Conservation (phyloP, 805 yeast species). For the Spathaspora girioi region DNA sequence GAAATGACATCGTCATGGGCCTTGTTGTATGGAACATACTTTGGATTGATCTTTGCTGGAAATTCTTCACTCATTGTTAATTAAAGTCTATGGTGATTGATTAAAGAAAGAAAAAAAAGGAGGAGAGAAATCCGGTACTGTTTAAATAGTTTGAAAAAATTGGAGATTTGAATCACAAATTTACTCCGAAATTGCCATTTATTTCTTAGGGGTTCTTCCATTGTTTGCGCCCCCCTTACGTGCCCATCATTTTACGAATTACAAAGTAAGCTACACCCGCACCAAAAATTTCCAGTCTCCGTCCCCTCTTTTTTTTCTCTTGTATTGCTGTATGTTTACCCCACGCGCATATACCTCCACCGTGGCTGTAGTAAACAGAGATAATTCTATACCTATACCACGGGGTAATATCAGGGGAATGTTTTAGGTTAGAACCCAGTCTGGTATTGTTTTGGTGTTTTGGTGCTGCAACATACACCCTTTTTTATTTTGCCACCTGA, state of each 20-base stretch:
- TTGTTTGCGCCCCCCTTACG: not conserved
- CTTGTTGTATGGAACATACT: conserved; percentile 40
- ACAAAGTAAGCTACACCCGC: not conserved
- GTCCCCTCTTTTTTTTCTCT: not conserved
- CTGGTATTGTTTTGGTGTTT: too few species aligned
- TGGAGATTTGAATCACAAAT: not conserved
- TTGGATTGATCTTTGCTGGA: conserved; percentile 34
- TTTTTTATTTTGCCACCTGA: too few species aligned
- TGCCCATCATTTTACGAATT: not conserved
- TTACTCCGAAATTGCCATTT: not conserved
- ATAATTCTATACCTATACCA: too few species aligned
- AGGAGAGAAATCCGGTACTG: not conserved
- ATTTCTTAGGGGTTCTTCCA: not conserved
- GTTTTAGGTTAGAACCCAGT: too few species aligned
- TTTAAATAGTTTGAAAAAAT: not conserved
- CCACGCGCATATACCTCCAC: not conserved
- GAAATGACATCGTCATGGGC: conserved; percentile 33
- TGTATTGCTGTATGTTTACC: not conserved
- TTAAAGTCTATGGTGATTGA: not conserved
- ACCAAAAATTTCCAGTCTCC: not conserved
- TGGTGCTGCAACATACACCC: too few species aligned
- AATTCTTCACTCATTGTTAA: conserved; percentile 17
- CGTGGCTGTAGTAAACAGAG: not conserved
- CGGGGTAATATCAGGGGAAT: not conserved
- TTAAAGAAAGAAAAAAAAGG: not conserved